Percentiles rank a stretch among this genome's conserved stretches.
Evolutionary conservation across 2,329 filamentous ascomycete genomes (phyloP).

Genomic region (Cladosporium sp.): DNA sequence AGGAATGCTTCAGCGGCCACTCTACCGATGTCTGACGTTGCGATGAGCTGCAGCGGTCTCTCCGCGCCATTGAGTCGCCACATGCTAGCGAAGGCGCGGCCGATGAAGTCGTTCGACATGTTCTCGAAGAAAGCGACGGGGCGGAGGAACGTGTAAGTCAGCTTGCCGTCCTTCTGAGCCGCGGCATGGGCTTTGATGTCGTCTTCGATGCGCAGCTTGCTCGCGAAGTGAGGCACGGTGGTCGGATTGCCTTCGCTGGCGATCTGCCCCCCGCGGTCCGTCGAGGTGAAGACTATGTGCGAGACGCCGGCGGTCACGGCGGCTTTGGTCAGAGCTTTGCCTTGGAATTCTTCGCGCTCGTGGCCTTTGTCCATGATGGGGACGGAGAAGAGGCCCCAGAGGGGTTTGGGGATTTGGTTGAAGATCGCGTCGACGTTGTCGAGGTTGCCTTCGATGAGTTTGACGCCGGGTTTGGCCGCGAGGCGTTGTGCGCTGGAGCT

Average conservation of each 20-base stretch:
- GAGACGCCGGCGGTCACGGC: slow-evolving; percentile 49
- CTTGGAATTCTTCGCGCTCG: slow-evolving; percentile 49
- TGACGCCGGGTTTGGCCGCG: slow-evolving; percentile 42
- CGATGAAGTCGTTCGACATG: slow-evolving; percentile 43
- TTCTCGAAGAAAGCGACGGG: slow-evolving; percentile 64
- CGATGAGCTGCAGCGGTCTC: slow-evolving; percentile 35
- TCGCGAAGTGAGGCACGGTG: slow-evolving; percentile 57
- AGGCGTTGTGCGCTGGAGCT: slow-evolving; percentile 50
- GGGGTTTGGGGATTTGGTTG: slow-evolving; percentile 22
- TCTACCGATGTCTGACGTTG: slow-evolving; percentile 42
- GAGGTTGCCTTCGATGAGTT: slow-evolving; percentile 56
- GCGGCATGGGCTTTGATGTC: slow-evolving; percentile 40
- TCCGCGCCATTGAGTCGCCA: slow-evolving; percentile 32
- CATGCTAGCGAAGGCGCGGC: slow-evolving; percentile 46
- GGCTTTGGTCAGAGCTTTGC: slow-evolving; percentile 52
- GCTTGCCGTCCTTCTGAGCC: slow-evolving; percentile 42
- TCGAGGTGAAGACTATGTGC: slow-evolving; percentile 51
- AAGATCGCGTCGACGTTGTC: slow-evolving; percentile 51
- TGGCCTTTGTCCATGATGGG: slow-evolving; percentile 17
- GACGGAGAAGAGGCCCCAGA: slow-evolving; percentile 27
- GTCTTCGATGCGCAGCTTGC: slow-evolving; percentile 59
- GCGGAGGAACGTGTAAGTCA: slow-evolving; percentile 60
- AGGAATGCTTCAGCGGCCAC: slow-evolving; percentile 49
- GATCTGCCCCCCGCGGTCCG: slow-evolving; percentile 56
- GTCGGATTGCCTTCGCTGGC: slow-evolving; percentile 52